Evolutionary conservation across 148 eudicot genomes (phyloP).

Genomic region (Chenopodium suecicum): DNA sequence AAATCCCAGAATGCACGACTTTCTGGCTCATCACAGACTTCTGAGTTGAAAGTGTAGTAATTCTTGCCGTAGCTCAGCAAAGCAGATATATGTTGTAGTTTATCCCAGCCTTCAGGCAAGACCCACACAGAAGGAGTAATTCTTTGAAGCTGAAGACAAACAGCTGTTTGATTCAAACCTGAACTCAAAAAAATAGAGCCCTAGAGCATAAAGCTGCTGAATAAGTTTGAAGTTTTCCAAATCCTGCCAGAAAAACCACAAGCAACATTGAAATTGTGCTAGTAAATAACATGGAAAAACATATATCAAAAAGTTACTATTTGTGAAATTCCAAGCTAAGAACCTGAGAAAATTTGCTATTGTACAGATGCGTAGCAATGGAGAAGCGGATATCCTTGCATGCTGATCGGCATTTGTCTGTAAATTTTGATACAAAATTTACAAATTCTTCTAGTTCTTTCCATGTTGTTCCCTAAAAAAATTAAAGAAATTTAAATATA

Average conservation of each 20-base stretch:
- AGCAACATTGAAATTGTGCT: neutral
- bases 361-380: slow-evolving; percentile 45
- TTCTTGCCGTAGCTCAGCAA: slow-evolving; percentile 35
- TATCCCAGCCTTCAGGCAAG: slow-evolving; percentile 36
- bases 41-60: slow-evolving; percentile 20
- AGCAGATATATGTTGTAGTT: slow-evolving; percentile 35
- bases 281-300: neutral
- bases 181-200: slow-evolving; percentile 43
- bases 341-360: slow-evolving; percentile 49
- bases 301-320: neutral
- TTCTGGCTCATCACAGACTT: slow-evolving; percentile 17
- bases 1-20: slow-evolving; percentile 15
- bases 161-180: slow-evolving; percentile 22
- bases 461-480: too few relatives aligned
- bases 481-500: too few relatives aligned
- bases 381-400: slow-evolving; percentile 31
- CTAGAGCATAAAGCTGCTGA: slow-evolving; percentile 54
- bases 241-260: slow-evolving; percentile 38
- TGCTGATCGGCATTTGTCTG: slow-evolving; percentile 43
- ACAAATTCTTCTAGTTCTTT: too few relatives aligned
- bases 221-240: slow-evolving; percentile 36
- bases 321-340: slow-evolving; percentile 11
- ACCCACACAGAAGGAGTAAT: slow-evolving; percentile 25
- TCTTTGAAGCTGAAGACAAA: slow-evolving; percentile 22
- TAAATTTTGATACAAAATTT: slow-evolving; percentile 14